Percentiles rank a stretch among this genome's conserved stretches.
phyloP scores from a whole-genome alignment of 441 rosid species.

The Eruca vesicaria region DNA sequence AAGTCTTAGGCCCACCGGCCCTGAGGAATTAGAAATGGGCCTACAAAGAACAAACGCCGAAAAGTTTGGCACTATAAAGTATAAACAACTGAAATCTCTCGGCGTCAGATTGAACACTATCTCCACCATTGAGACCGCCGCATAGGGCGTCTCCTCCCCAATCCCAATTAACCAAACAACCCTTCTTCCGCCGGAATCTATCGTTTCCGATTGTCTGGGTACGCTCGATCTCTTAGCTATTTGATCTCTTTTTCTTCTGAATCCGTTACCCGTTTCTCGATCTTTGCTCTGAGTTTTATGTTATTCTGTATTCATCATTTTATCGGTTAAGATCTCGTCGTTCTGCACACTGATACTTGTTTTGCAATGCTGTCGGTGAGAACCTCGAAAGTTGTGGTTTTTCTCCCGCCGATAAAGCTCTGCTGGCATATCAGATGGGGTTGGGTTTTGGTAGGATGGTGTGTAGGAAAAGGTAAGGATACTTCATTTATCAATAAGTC shows the following conservation, averaged over 20 bases:
- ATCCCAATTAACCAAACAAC: not conserved
- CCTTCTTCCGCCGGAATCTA: not conserved
- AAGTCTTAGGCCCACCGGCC: not conserved
- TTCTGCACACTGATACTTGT: not conserved
- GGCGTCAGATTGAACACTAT: not conserved
- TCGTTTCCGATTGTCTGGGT: not conserved
- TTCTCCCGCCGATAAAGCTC: constrained; percentile 33
- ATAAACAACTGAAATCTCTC: not conserved
- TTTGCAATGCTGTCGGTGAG: constrained; percentile 34
- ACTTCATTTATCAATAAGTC: constrained; percentile 14
- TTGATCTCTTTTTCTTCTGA: not conserved
- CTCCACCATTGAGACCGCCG: not conserved
- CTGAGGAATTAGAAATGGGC: not conserved
- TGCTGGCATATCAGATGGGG: constrained; percentile 35
- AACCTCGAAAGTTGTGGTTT: constrained; percentile 35
- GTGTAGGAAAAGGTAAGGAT: constrained; percentile 42
- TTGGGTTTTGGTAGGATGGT: constrained; percentile 43
- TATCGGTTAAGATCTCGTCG: too few species aligned
- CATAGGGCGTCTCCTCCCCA: not conserved
- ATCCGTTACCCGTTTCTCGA: not conserved
- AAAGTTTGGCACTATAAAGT: not conserved
- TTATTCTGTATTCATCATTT: not conserved
- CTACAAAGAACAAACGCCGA: not conserved
- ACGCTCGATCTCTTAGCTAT: not conserved
- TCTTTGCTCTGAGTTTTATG: not conserved